These are phyloP conservation scores for Phylloporus scabripes DNA, from an alignment of 768 basidiomycete genomes.

Conservation along the genomic window DNA sequence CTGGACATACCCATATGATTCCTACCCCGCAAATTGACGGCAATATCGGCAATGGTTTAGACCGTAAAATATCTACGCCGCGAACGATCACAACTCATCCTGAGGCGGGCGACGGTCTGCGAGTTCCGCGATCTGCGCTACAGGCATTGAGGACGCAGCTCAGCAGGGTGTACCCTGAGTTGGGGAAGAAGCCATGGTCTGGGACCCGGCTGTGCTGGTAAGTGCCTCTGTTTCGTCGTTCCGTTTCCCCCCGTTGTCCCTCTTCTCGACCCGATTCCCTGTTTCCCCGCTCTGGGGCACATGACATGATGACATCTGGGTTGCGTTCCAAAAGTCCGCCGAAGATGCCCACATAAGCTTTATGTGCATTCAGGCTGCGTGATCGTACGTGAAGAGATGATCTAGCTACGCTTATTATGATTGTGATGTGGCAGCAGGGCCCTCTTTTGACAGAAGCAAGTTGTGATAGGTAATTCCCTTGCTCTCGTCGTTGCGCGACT, in stretches of 20 bases:
- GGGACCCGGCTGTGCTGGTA: conserved; percentile 87
- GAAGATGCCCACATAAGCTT: not conserved
- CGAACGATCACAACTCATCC: conserved; percentile 65
- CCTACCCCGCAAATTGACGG: not conserved
- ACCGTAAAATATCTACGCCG: conserved; percentile 58
- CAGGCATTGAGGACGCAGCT: conserved; percentile 48
- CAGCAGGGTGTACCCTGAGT: conserved; percentile 62
- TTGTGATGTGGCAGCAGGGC: not conserved
- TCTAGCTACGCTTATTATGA: not conserved
- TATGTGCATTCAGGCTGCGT: not conserved
- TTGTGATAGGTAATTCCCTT: not conserved
- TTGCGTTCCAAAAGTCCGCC: not conserved
- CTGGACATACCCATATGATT: conserved; percentile 56
- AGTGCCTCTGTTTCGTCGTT: conserved; percentile 17
- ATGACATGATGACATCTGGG: not conserved
- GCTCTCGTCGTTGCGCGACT: not conserved
- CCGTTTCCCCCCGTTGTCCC: not conserved
- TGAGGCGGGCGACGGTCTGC: conserved; percentile 43
- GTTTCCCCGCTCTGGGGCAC: not conserved
- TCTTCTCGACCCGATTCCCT: not conserved
- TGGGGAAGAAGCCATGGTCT: conserved; percentile 66
- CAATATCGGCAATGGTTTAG: conserved; percentile 3
- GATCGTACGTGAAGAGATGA: not conserved
- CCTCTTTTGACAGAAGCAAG: not conserved
- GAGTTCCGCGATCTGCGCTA: conserved; percentile 59